A percentile compares a stretch with the other conserved stretches of the same genome.
Evolutionary conservation across 2,329 filamentous ascomycete species (phyloP).

Genomic region (Diaporthe sp.): DNA sequence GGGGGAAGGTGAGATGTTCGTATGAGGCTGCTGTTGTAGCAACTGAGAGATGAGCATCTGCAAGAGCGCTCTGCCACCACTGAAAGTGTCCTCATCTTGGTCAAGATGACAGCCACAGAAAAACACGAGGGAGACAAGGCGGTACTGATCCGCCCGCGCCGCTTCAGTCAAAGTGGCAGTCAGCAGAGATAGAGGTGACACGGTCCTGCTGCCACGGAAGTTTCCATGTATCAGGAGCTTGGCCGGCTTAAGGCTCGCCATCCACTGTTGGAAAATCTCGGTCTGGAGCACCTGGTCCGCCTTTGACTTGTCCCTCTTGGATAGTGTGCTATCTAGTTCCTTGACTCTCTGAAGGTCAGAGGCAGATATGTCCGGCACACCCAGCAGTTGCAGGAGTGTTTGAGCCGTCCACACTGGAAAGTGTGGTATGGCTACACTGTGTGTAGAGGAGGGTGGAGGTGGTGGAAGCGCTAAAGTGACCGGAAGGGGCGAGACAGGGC

Average conservation of each 20-base stretch:
- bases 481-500: neutral
- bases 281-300: slow-evolving; percentile 11
- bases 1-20: neutral
- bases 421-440: no score
- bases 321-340: neutral
- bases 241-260: neutral
- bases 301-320: neutral
- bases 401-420: neutral
- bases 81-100: neutral
- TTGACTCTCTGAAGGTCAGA: neutral
- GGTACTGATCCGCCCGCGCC: neutral
- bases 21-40: neutral
- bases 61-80: slow-evolving; percentile 2
- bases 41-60: slow-evolving; percentile 5
- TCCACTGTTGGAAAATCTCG: neutral
- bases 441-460: neutral
- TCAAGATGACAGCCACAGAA: slow-evolving; percentile 19
- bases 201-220: neutral
- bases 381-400: neutral
- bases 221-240: slow-evolving; percentile 19
- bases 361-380: neutral
- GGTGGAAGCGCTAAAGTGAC: neutral
- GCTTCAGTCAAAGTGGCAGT: neutral
- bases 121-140: neutral
- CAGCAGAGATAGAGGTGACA: slow-evolving; percentile 8